Percentiles rank a stretch among this genome's conserved stretches.
phyloP scores from a whole-genome alignment of 108 stramenopile species.

The Asterionellopsis glacialis region DNA sequence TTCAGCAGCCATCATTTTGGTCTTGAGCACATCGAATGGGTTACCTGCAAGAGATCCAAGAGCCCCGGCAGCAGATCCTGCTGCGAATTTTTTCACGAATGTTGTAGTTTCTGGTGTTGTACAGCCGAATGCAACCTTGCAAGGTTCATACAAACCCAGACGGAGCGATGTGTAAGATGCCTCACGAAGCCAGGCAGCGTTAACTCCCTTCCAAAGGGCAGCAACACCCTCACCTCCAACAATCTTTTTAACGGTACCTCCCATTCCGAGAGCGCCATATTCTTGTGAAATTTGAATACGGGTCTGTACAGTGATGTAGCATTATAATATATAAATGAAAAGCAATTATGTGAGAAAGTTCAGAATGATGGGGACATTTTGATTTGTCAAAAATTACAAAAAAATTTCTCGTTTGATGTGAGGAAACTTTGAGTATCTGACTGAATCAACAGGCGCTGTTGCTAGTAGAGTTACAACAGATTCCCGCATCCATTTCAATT shows the following conservation, averaged over 20 bases:
- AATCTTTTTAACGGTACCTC: constrained; percentile 67
- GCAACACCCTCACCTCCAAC: constrained; percentile 64
- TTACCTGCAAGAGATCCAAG: constrained; percentile 87
- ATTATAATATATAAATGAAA: constrained; percentile 4
- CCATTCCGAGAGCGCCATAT: constrained; percentile 69
- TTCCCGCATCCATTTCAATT: too few relatives aligned
- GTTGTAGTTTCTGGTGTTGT: constrained; percentile 62
- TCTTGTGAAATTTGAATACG: constrained; percentile 82
- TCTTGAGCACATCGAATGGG: constrained; percentile 91
- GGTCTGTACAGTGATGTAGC: too few relatives aligned
- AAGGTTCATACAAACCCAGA: constrained; percentile 88
- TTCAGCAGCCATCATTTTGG: constrained; percentile 80
- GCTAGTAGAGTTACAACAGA: too few relatives aligned
- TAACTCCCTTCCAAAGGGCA: constrained; percentile 89
- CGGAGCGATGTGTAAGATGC: constrained; percentile 92
- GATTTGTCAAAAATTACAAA: too few relatives aligned
- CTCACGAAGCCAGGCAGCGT: constrained; percentile 88
- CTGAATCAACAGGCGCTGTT: too few relatives aligned
- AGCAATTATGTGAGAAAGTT: background rate
- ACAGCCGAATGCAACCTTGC: constrained; percentile 81
- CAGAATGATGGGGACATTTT: too few relatives aligned
- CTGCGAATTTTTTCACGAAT: constrained; percentile 78
- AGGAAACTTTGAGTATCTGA: too few relatives aligned
- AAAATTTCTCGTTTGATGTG: too few relatives aligned
- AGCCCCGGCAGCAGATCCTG: constrained; percentile 83